These are phyloP conservation scores for Cudoniella acicularis DNA, from an alignment of 495 filamentous ascomycete genomes.

Conservation along the genomic window DNA sequence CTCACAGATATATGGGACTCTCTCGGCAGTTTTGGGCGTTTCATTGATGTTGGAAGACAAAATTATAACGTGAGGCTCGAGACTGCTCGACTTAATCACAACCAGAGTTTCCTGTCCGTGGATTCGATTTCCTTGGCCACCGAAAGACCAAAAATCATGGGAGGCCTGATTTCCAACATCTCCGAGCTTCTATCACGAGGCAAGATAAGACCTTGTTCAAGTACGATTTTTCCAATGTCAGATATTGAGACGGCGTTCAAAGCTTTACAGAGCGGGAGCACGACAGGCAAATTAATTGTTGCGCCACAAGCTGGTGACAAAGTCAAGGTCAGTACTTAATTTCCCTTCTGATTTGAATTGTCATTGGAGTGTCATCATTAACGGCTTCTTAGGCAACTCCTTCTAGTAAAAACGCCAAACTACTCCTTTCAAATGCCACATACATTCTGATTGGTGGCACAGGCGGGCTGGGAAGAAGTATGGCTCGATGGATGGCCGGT, in stretches of 20 bases:
- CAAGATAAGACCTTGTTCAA: slow-evolving; percentile 36
- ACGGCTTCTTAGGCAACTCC: slow-evolving; percentile 15
- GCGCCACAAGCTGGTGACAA: slow-evolving; percentile 34
- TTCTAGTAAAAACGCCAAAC: background rate
- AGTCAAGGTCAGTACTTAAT: slow-evolving; percentile 29
- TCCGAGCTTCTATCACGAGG: slow-evolving; percentile 36
- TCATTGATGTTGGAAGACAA: slow-evolving; percentile 40
- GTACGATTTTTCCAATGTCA: slow-evolving; percentile 45
- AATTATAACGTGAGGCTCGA: slow-evolving; percentile 33
- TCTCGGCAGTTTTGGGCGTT: slow-evolving; percentile 46
- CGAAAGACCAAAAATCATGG: slow-evolving; percentile 34
- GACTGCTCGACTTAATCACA: slow-evolving; percentile 35
- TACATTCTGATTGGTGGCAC: slow-evolving; percentile 63
- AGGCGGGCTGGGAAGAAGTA: slow-evolving; percentile 59
- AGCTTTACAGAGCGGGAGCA: slow-evolving; percentile 49
- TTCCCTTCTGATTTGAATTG: background rate
- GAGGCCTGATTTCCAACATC: slow-evolving; percentile 37
- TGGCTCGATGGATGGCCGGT: slow-evolving; percentile 56
- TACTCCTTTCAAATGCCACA: slow-evolving; percentile 33
- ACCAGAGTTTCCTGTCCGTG: slow-evolving; percentile 46
- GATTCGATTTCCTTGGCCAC: slow-evolving; percentile 39
- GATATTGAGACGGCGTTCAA: slow-evolving; percentile 56
- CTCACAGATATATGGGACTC: slow-evolving; percentile 42
- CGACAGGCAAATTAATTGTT: slow-evolving; percentile 57
- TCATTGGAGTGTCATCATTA: background rate